Conservation (phyloP, 192 early-diverging fungal genomes). For the Coemansia guatemalensis region DNA sequence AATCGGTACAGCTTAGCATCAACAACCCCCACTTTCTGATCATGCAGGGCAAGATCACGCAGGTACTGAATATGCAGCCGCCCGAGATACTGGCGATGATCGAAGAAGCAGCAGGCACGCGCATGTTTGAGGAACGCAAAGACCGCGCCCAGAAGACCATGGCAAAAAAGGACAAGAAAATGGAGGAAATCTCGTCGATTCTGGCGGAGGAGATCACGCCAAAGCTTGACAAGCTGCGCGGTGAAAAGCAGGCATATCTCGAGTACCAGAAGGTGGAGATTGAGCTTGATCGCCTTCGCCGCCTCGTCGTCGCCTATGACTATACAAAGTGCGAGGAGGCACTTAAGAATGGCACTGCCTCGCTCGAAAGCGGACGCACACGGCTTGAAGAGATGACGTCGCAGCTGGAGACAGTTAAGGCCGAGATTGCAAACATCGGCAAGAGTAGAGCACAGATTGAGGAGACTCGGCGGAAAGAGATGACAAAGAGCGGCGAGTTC, state of each 20-base stretch:
- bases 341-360: constrained; percentile 36
- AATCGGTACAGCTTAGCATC: constrained; percentile 97
- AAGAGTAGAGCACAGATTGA: constrained; percentile 57
- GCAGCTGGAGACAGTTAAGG: constrained; percentile 57
- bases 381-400: constrained; percentile 38
- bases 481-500: constrained; percentile 63
- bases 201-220: constrained; percentile 89
- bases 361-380: constrained; percentile 28
- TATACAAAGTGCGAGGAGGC: constrained; percentile 72
- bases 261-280: constrained; percentile 93
- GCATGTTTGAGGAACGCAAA: constrained; percentile 99
- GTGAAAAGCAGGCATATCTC: constrained; percentile 81
- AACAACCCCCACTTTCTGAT: constrained; percentile 99
- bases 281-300: constrained; percentile 83
- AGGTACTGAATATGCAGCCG: constrained; percentile 99
- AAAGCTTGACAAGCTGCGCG: constrained; percentile 85
- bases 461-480: constrained; percentile 53
- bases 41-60: constrained; percentile 99
- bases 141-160: constrained; percentile 92
- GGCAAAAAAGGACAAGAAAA: constrained; percentile 93
- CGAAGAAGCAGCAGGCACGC: constrained; percentile 97
- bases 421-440: constrained; percentile 66
- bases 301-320: constrained; percentile 82
- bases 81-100: constrained; percentile 96
- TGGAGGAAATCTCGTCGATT: constrained; percentile 84